Evolutionary conservation across 2,329 filamentous ascomycete genomes (phyloP).

Genomic region (Hymenoscyphus repandus): DNA sequence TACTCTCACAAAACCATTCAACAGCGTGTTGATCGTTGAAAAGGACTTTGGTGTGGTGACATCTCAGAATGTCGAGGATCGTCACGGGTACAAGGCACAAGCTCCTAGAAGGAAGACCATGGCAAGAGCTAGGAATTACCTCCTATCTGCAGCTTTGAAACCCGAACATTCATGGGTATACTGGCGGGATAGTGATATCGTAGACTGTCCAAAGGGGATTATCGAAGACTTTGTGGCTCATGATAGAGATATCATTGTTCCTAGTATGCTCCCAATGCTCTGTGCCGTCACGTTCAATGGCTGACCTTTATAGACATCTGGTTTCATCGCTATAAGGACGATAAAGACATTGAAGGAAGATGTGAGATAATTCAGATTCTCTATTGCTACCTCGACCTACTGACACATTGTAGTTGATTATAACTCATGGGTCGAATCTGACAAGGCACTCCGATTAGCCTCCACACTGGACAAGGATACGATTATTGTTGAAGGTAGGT

Average conservation of each 20-base stretch:
- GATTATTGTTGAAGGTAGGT: conserved; percentile 77
- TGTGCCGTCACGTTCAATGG: neutral
- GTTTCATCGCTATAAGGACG: conserved; percentile 79
- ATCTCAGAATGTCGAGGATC: conserved; percentile 72
- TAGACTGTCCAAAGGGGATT: conserved; percentile 80
- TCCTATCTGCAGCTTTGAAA: conserved; percentile 78
- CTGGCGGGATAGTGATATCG: conserved; percentile 96
- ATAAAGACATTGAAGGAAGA: conserved; percentile 88
- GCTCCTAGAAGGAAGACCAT: conserved; percentile 86
- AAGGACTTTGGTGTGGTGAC: conserved; percentile 70
- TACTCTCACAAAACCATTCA: conserved; percentile 67
- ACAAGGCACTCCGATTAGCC: conserved; percentile 73
- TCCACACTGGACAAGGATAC: conserved; percentile 70
- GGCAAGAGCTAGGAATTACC: conserved; percentile 85
- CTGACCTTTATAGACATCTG: conserved; percentile 68
- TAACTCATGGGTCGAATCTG: conserved; percentile 97
- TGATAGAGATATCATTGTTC: conserved; percentile 87
- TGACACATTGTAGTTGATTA: conserved; percentile 70
- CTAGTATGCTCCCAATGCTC: conserved; percentile 59
- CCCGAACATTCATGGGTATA: conserved; percentile 98
- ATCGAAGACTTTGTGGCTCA: conserved; percentile 94
- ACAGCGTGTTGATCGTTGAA: conserved; percentile 76
- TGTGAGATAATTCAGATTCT: conserved; percentile 54
- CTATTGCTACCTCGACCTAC: conserved; percentile 3
- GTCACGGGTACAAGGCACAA: conserved; percentile 83